Base-by-base conservation (phyloP, 2,329 filamentous ascomycete genomes). In the Xylariaceae sp. region DNA sequence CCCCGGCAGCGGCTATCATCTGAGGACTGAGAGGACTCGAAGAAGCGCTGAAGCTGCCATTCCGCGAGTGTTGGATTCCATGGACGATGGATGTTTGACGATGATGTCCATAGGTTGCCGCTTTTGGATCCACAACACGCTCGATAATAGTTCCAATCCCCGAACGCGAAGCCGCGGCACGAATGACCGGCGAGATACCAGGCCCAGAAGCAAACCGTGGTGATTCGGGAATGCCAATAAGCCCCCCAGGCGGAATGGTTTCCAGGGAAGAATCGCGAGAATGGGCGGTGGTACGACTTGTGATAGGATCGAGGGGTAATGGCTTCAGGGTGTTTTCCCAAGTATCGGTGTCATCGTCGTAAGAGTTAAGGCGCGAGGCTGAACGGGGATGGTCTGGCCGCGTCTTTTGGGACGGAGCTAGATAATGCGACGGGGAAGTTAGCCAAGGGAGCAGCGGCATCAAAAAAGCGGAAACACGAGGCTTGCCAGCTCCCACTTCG, bases 11-110 rank as follows among this genome's bases (percentile, higher is more conserved):
- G 52, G 87, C 84, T 66, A 92, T 91, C 71, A 91, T 85, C 71
- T 95, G 88, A 52, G 91, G 89, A 71, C 89, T 95, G 65, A 96
- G 77, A 55, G 92, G 92, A 70, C 88, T 95, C 31, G 87, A 86
- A 37, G 87, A 83, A 54, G 88, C 84, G 69, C 89, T 91, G 61
- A 87, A 84, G 74, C 91, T 96, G 64, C 91, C 88, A 80, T 95
- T 95, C 73, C 92, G 80, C 65, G 83, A 83, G 81, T 99, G 94
- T 71, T 96, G 91, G 63, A 95, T 86, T 66, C 94, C 92, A 83
- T 97, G 89, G 54, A 97, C 91, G 64, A 97, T 96, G 47, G 92
- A 97, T 0, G 92, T 95, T 74, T 99, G 91, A 53, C 94, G 86
- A 73, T 97, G 91, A 71, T 99, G 91, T 56, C 89, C 89, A 77